Evolutionary conservation across 2,329 filamentous ascomycete species (phyloP).

Genomic region (Colletotrichum sp.): DNA sequence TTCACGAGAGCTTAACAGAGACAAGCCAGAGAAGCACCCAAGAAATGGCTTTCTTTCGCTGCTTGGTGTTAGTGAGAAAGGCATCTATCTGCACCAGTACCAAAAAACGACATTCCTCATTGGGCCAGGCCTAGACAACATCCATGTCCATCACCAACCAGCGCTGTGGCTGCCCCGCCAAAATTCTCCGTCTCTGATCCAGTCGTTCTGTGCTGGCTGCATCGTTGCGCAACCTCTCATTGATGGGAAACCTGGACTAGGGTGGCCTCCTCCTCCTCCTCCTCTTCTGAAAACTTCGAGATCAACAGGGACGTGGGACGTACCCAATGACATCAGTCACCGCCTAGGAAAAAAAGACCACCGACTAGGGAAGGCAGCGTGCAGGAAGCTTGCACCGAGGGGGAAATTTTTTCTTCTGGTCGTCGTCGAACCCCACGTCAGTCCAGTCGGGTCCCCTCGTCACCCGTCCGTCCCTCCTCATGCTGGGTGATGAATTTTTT

Average conservation of each 20-base stretch:
- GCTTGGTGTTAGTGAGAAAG: background rate
- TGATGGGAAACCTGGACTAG: background rate
- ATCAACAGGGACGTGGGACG: constrained; percentile 15
- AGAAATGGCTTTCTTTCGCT: background rate
- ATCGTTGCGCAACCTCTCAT: background rate
- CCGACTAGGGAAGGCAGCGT: background rate
- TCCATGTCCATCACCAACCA: background rate
- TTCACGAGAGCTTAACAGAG: background rate
- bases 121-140: background rate
- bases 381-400: background rate
- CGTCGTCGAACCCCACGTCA: background rate
- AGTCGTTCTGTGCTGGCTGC: background rate
- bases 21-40: no score
- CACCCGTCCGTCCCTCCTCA: background rate
- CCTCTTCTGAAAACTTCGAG: constrained; percentile 11
- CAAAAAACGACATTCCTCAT: background rate
- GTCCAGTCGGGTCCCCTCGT: background rate
- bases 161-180: background rate
- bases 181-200: constrained; percentile 1
- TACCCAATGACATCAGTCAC: constrained; percentile 20
- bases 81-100: background rate
- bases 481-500: background rate
- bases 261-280: background rate
- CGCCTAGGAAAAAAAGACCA: background rate
- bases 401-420: background rate